A percentile compares a stretch with the other conserved stretches of the same genome.
Conservation (phyloP, 352 stramenopile species). For the Elongisporangium anandrum region DNA sequence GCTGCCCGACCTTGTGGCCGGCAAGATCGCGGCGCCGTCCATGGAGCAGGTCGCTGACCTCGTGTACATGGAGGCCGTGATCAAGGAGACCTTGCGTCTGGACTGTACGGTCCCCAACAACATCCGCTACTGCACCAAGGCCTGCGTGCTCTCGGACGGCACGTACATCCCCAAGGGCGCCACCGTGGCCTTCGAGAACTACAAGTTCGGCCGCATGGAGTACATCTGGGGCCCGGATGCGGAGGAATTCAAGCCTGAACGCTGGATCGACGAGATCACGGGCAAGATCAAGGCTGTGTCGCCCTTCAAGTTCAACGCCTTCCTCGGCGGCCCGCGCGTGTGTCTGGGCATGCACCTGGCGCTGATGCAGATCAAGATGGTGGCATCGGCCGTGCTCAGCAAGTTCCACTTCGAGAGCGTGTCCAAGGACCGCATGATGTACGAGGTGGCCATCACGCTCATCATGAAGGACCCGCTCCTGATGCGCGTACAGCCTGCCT, state of each 20-base stretch:
- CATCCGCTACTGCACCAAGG: slow-evolving; percentile 32
- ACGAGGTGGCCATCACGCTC: not conserved
- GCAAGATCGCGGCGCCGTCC: slow-evolving; percentile 18
- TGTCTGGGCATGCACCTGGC: slow-evolving; percentile 54
- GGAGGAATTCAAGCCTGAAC: slow-evolving; percentile 35
- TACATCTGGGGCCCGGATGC: slow-evolving; percentile 51
- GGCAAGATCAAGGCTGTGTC: slow-evolving; percentile 30
- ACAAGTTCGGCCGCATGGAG: slow-evolving; percentile 30
- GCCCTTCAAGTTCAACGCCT: slow-evolving; percentile 50
- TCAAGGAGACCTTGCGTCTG: slow-evolving; percentile 60
- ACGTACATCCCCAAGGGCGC: slow-evolving; percentile 36
- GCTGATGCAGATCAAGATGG: slow-evolving; percentile 45
- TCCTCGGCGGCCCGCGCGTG: slow-evolving; percentile 40
- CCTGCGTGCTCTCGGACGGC: slow-evolving; percentile 55
- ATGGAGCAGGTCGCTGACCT: slow-evolving; percentile 42
- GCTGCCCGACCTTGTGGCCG: slow-evolving; percentile 18
- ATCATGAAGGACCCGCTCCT: not conserved
- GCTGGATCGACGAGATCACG: slow-evolving; percentile 41
- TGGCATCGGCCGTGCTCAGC: slow-evolving; percentile 27
- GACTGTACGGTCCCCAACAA: slow-evolving; percentile 60
- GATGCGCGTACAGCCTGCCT: not conserved
- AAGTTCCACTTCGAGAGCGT: slow-evolving; percentile 30
- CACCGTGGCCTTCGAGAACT: slow-evolving; percentile 40
- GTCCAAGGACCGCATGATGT: slow-evolving; percentile 10
- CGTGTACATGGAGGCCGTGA: slow-evolving; percentile 42